Evolutionary conservation across 495 filamentous ascomycete genomes (phyloP).

Genomic region (Penicillium pancosmium): DNA sequence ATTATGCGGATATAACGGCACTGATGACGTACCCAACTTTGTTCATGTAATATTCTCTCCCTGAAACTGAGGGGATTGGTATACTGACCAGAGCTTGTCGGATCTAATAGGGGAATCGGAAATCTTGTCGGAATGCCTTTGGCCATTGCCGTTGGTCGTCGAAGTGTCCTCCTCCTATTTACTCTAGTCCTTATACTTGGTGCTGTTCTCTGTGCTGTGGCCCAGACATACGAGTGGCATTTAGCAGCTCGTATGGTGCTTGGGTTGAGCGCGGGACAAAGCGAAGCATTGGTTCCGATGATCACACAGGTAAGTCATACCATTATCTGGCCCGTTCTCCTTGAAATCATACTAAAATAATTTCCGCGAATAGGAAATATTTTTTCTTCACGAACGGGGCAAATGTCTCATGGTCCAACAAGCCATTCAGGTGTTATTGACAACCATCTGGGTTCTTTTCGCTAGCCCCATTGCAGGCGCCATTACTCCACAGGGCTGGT

Average conservation of each 20-base stretch:
- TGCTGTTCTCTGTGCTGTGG: conserved; percentile 25
- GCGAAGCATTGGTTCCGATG: conserved; percentile 40
- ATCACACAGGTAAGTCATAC: conserved; percentile 32
- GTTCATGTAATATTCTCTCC: conserved; percentile 4
- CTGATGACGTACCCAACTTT: conserved; percentile 33
- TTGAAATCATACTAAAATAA: background rate
- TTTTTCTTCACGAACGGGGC: conserved; percentile 40
- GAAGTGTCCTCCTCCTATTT: conserved; percentile 37
- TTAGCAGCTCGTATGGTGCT: conserved; percentile 34
- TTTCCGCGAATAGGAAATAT: conserved; percentile 28
- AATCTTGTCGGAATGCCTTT: conserved; percentile 46
- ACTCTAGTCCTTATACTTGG: conserved; percentile 29
- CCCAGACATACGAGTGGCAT: conserved; percentile 29
- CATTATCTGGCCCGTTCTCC: background rate
- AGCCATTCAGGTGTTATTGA: conserved; percentile 32
- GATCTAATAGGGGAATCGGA: conserved; percentile 33
- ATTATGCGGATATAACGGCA: conserved; percentile 28
- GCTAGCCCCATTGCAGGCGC: conserved; percentile 40
- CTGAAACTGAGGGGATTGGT: background rate
- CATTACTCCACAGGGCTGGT: conserved; percentile 41
- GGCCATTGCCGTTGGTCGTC: conserved; percentile 41
- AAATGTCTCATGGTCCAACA: conserved; percentile 38
- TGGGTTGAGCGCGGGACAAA: conserved; percentile 37
- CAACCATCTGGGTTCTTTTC: conserved; percentile 32
- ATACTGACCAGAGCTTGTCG: background rate